These are phyloP conservation scores for Leccinum truebloodii DNA, from an alignment of 768 basidiomycete species.

Conservation along the genomic window DNA sequence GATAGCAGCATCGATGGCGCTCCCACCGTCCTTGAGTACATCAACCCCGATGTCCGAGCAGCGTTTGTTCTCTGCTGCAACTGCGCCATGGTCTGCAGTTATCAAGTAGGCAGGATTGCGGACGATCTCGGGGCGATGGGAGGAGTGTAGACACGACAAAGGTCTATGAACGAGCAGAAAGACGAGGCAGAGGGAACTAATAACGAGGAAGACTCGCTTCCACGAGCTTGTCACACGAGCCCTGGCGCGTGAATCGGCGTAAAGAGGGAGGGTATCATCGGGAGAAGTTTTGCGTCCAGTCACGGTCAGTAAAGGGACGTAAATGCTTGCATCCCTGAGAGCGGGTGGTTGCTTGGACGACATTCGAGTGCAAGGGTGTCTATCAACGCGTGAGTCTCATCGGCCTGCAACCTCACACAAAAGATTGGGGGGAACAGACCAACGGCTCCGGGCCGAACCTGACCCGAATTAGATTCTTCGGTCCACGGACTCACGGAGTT, in stretches of 20 bases:
- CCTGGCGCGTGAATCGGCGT: slow-evolving; percentile 7
- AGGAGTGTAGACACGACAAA: background rate
- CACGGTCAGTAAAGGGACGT: background rate
- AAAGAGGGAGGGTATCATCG: slow-evolving; percentile 21
- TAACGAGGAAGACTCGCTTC: slow-evolving; percentile 13
- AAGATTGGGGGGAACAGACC: no score
- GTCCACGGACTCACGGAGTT: no score
- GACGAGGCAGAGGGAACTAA: slow-evolving; percentile 17
- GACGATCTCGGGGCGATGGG: background rate
- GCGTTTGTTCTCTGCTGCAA: slow-evolving; percentile 82
- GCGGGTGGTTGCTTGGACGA: background rate
- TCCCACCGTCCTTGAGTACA: slow-evolving; percentile 79
- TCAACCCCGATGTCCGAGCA: slow-evolving; percentile 87
- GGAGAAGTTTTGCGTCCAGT: background rate
- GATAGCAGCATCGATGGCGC: slow-evolving; percentile 87
- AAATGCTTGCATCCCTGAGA: background rate
- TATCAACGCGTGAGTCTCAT: background rate
- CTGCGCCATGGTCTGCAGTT: slow-evolving; percentile 74
- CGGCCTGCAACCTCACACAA: no score
- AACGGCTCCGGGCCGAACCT: no score
- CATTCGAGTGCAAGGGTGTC: slow-evolving; percentile 8
- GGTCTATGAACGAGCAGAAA: slow-evolving; percentile 7
- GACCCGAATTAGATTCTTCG: no score
- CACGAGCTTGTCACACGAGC: slow-evolving; percentile 7
- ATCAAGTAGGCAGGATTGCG: slow-evolving; percentile 60